A percentile compares a stretch with the other conserved stretches of the same genome.
phyloP scores from a whole-genome alignment of 1,284 basidiomycete species.

The Cryptococcus deneoformans region DNA sequence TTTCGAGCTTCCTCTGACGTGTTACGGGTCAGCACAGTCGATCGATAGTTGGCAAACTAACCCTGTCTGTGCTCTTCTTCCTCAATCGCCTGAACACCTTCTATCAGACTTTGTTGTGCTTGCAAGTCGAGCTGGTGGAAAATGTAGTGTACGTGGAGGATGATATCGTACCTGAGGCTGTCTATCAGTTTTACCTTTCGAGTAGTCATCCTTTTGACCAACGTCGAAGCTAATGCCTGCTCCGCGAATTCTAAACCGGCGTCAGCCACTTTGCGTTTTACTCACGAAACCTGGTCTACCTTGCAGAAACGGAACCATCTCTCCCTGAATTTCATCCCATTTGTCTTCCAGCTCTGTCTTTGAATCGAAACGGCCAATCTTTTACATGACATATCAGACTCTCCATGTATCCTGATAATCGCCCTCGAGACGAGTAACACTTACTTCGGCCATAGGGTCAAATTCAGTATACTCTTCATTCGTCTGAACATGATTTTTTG shows the following conservation, averaged over 20 bases:
- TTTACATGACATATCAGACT: not conserved
- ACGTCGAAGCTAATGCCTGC: conserved; percentile 10
- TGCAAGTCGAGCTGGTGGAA: conserved; percentile 15
- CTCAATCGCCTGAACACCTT: conserved; percentile 20
- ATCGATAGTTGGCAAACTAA: conserved; percentile 8
- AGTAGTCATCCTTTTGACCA: not conserved
- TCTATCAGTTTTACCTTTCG: not conserved
- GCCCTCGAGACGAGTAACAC: too few species aligned
- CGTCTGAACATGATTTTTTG: too few species aligned
- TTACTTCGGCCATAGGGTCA: conserved; percentile 7
- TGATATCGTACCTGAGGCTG: conserved; percentile 18
- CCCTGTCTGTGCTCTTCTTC: conserved; percentile 29
- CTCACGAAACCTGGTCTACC: conserved; percentile 12
- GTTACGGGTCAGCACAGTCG: not conserved
- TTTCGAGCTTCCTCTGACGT: conserved; percentile 15
- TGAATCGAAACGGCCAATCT: conserved; percentile 14
- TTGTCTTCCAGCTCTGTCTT: conserved; percentile 18
- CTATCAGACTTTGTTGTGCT: conserved; percentile 14
- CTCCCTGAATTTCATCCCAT: conserved; percentile 30
- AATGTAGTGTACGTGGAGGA: conserved; percentile 18
- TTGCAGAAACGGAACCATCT: conserved; percentile 17
- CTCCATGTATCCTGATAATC: not conserved
- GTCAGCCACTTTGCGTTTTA: not conserved
- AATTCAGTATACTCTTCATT: not conserved
- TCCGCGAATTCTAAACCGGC: conserved; percentile 7